Evolutionary conservation across 257 asterid species (phyloP).

Genomic region (Fraxinus quadrangulata): DNA sequence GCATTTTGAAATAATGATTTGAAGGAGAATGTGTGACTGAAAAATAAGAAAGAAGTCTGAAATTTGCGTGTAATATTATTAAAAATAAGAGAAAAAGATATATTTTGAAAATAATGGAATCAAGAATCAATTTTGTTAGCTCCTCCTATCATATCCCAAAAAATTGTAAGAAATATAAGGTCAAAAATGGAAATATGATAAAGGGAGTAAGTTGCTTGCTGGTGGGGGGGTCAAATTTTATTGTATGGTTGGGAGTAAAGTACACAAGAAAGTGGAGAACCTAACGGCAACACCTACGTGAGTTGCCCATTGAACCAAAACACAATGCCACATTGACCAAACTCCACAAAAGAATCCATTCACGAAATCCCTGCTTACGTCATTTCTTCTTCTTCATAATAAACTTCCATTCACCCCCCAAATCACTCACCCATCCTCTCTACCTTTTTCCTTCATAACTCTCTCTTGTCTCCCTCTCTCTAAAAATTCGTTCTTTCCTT

Average conservation of each 20-base stretch:
- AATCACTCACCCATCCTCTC: constrained; percentile 21
- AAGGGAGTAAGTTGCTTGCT: too few relatives aligned
- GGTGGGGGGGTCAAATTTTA: constrained; percentile 12
- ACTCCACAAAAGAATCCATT: constrained; percentile 21
- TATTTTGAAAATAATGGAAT: too few relatives aligned
- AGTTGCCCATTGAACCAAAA: constrained; percentile 12
- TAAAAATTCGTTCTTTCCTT: constrained; percentile 15
- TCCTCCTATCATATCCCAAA: too few relatives aligned
- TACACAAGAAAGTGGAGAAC: constrained; percentile 42
- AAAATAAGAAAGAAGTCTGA: too few relatives aligned
- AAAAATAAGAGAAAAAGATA: too few relatives aligned
- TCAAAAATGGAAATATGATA: too few relatives aligned
- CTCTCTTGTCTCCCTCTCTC: constrained; percentile 9
- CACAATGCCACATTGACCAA: constrained; percentile 35
- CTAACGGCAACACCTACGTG: constrained; percentile 26
- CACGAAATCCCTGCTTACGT: constrained; percentile 35
- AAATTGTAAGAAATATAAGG: too few relatives aligned
- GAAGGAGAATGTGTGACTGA: too few relatives aligned
- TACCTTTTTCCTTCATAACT: constrained; percentile 2
- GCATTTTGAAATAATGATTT: too few relatives aligned
- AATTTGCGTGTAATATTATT: too few relatives aligned
- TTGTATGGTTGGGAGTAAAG: constrained; percentile 35
- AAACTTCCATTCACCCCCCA: constrained; percentile 20
- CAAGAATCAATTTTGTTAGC: too few relatives aligned
- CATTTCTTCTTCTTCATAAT: constrained; percentile 38